phyloP scores from a whole-genome alignment of 1,284 basidiomycete genomes.

The Cryptococcus sp. region DNA sequence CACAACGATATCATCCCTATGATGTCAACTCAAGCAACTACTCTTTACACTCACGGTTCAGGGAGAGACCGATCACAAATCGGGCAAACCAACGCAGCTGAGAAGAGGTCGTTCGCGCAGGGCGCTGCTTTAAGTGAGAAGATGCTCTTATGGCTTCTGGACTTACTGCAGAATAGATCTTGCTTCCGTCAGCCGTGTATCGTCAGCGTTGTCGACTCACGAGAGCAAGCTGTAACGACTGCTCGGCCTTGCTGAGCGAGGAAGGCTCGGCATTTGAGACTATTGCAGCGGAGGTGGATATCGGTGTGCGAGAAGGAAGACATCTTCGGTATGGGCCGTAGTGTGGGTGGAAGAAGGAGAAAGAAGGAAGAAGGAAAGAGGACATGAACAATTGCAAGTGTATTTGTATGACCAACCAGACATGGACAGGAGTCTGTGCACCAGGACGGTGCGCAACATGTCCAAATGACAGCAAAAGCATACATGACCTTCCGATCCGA shows the following conservation, averaged over 20 bases:
- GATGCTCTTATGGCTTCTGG: too few relatives aligned
- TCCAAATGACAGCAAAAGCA: too few relatives aligned
- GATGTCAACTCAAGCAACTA: slow-evolving; percentile 3
- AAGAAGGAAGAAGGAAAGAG: neutral
- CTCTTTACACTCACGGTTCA: slow-evolving; percentile 20
- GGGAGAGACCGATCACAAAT: slow-evolving; percentile 30
- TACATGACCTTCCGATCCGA: too few relatives aligned
- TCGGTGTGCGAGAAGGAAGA: neutral
- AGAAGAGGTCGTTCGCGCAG: slow-evolving; percentile 33
- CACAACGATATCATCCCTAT: slow-evolving; percentile 35
- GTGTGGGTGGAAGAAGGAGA: neutral
- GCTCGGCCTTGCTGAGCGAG: slow-evolving; percentile 27
- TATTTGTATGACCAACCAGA: neutral
- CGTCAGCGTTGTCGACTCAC: slow-evolving; percentile 14
- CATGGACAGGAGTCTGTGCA: too few relatives aligned
- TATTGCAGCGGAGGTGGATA: slow-evolving; percentile 27
- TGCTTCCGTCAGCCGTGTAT: neutral
- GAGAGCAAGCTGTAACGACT: slow-evolving; percentile 36
- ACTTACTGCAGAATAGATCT: slow-evolving; percentile 41
- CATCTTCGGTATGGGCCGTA: too few relatives aligned
- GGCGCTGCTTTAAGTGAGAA: slow-evolving; percentile 11
- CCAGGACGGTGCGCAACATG: too few relatives aligned
- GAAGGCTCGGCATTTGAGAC: slow-evolving; percentile 26
- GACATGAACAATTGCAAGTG: neutral
- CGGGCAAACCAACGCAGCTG: slow-evolving; percentile 23